Conservation (phyloP, 208 protist species). For the Crithidia sp. region DNA sequence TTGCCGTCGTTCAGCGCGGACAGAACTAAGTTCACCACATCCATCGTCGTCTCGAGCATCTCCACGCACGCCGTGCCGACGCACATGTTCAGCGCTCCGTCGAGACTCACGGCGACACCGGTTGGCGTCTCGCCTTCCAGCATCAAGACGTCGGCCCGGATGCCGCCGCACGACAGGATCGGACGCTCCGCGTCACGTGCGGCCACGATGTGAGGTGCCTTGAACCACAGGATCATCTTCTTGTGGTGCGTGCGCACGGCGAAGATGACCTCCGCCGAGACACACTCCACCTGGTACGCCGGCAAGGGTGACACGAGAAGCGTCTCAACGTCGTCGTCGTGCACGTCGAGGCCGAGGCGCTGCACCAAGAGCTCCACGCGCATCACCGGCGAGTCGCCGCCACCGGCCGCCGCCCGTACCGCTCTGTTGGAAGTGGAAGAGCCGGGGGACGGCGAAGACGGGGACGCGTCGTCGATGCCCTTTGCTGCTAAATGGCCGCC, state of each 20-base stretch:
- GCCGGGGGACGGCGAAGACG: neutral
- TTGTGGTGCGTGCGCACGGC: constrained; percentile 52
- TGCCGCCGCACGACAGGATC: constrained; percentile 50
- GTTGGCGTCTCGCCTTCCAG: constrained; percentile 35
- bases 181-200: constrained; percentile 40
- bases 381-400: constrained; percentile 48
- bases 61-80: constrained; percentile 82
- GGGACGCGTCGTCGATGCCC: too few relatives aligned
- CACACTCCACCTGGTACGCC: constrained; percentile 65
- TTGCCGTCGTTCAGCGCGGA: constrained; percentile 34
- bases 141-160: constrained; percentile 50
- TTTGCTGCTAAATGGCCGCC: neutral
- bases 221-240: constrained; percentile 55
- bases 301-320: constrained; percentile 34
- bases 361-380: constrained; percentile 70
- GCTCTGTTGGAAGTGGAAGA: neutral
- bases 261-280: constrained; percentile 58
- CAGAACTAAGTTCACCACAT: constrained; percentile 73
- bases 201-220: constrained; percentile 56
- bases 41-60: constrained; percentile 78
- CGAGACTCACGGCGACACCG: constrained; percentile 44
- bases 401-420: neutral
- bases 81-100: constrained; percentile 45
- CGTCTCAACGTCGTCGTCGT: constrained; percentile 63
- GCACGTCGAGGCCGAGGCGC: constrained; percentile 67